Conservation (phyloP, 805 yeast species). For the Yarrowia osloensis region DNA sequence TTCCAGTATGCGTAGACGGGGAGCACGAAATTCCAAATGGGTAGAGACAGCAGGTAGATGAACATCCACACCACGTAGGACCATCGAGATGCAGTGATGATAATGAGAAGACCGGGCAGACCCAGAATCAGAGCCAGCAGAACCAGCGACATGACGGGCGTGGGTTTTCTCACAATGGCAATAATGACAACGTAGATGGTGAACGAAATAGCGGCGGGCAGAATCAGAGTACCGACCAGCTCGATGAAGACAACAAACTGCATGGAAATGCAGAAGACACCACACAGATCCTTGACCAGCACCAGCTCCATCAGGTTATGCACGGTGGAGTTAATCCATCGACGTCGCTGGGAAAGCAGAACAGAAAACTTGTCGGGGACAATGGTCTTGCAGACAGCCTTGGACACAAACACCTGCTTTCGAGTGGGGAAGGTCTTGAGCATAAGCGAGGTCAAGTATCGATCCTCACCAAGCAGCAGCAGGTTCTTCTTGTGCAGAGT, state of each 20-base stretch:
- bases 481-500: constrained; percentile 86
- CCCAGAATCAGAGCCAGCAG: constrained; percentile 80
- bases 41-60: constrained; percentile 76
- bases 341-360: constrained; percentile 86
- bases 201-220: constrained; percentile 85
- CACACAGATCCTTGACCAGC: constrained; percentile 84
- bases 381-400: constrained; percentile 89
- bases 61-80: constrained; percentile 78
- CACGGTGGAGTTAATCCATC: constrained; percentile 96
- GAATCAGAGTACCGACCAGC: constrained; percentile 80
- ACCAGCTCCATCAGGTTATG: constrained; percentile 90
- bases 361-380: constrained; percentile 82
- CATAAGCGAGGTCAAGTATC: constrained; percentile 84
- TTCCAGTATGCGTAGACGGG: constrained; percentile 92
- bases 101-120: constrained; percentile 77
- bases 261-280: constrained; percentile 94
- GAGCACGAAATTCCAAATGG: constrained; percentile 87
- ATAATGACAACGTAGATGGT: constrained; percentile 75
- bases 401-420: constrained; percentile 82
- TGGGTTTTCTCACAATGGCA: constrained; percentile 72
- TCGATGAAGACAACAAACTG: constrained; percentile 86
- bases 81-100: constrained; percentile 74
- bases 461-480: constrained; percentile 85
- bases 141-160: constrained; percentile 75
- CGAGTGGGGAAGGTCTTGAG: constrained; percentile 85